Base-by-base conservation (phyloP, 2,329 filamentous ascomycete genomes). In the Cladosporium sp. region DNA sequence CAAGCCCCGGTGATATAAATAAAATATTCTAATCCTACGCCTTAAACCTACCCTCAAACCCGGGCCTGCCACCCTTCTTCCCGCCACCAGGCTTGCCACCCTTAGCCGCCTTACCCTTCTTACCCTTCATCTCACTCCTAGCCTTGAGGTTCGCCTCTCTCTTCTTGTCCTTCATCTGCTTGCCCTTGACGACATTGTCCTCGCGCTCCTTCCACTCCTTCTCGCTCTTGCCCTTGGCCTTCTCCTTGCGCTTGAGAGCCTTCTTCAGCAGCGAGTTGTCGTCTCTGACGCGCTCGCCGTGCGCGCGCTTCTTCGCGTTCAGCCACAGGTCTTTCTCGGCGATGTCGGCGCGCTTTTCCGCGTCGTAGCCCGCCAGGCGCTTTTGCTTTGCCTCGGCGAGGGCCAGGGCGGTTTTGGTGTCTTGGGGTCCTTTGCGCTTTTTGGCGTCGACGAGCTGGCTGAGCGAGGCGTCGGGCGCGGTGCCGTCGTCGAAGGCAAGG, bases 321-420 rank as follows among this genome's bases (percentile, higher is more conserved):
- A 96, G 76, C 93, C 93, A 98, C 51, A 84, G 76, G 62, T 98
- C 92, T 75, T 97, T 97, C 69, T 96, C 88, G 53, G 90, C 83
- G 38, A 97, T 85, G 53, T 95, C 88, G 54, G 84, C 84, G 50
- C 86, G 85, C 72, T 95, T 95, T 57, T 82, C 80, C 1, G 85
- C 81, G 60, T 92, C 86, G 62, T 95, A 80, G 22, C 75, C 79
- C 38, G 83, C 79, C 25, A 97, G 73, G 22, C 90, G 85, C 61
- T 85, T 83, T 72, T 91, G 86, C 70, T 95, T 92, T 63, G 88
- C 87, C 70, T 96, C 85, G 1, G 88, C 83, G 46, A 87, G 88
- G 60, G 86, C 79, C n/a, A 98, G 81, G 6, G 91, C 89, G 1
- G 88, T 88, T 65, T 88, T 88, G 40, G 88, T 77, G 67, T 98